Conservation (phyloP, 2,329 filamentous ascomycete species). For the Plenodomus lindquistii region DNA sequence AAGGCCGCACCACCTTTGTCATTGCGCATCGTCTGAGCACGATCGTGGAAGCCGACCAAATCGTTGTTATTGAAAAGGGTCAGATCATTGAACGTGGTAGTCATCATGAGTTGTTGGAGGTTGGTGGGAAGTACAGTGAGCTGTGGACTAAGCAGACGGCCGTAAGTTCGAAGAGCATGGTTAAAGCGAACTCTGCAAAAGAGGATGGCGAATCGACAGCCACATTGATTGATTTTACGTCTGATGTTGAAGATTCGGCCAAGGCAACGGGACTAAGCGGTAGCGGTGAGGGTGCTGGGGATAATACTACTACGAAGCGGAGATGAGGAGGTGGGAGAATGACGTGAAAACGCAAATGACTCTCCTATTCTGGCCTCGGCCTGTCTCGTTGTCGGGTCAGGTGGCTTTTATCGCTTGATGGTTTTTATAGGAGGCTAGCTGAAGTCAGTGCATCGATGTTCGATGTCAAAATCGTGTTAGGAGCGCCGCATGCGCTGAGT, state of each 20-base stretch:
- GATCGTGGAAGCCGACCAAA: conserved; percentile 84
- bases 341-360: too few relatives aligned
- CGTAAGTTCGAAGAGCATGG: conserved; percentile 17
- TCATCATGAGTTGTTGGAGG: conserved; percentile 73
- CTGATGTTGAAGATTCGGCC: conserved; percentile 24
- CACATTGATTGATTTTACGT: conserved; percentile 30
- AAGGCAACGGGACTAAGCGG: conserved; percentile 17
- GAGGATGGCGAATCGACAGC: conserved; percentile 7
- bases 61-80: conserved; percentile 78
- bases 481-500: too few relatives aligned
- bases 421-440: too few relatives aligned
- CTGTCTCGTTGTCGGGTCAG: too few relatives aligned
- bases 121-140: conserved; percentile 73
- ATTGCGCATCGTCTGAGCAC: conserved; percentile 81
- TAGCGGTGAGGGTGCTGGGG: conserved; percentile 11
- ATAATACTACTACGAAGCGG: conserved; percentile 11
- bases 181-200: conserved; percentile 19
- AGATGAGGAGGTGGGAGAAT: conserved; percentile 7
- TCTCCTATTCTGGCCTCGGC: too few relatives aligned
- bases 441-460: too few relatives aligned
- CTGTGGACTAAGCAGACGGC: conserved; percentile 86
- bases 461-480: too few relatives aligned
- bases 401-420: too few relatives aligned
- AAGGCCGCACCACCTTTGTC: conserved; percentile 67
- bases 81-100: conserved; percentile 76